Evolutionary conservation across 352 stramenopile genomes (phyloP).

Genomic region (Phytophthora aleatoria): DNA sequence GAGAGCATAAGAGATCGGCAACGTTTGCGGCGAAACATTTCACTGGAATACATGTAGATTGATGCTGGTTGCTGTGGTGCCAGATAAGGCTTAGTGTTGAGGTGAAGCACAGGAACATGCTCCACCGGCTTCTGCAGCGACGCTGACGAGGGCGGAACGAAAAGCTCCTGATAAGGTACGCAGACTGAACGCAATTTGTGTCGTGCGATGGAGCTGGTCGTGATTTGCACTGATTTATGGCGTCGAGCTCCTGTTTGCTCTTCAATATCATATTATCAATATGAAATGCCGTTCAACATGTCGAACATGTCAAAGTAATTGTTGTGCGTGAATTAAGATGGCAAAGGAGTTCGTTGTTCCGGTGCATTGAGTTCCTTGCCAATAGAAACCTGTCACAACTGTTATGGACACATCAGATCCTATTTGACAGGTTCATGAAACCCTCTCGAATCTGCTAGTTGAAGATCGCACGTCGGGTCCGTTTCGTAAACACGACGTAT

Average conservation of each 20-base stretch:
- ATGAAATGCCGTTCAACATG: no score
- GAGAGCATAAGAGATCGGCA: constrained; percentile 13
- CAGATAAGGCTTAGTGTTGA: neutral
- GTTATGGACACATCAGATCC: neutral
- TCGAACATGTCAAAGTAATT: no score
- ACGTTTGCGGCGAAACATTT: neutral
- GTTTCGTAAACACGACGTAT: constrained; percentile 24
- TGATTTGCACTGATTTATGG: neutral
- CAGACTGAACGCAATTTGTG: neutral
- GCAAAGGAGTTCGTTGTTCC: no score
- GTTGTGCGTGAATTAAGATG: no score
- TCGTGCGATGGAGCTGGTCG: neutral
- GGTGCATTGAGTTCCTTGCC: no score
- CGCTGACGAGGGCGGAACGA: constrained; percentile 7
- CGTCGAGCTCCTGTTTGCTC: neutral
- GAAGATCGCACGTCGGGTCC: constrained; percentile 27
- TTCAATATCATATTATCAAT: no score
- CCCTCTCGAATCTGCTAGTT: constrained; percentile 20
- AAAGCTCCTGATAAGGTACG: neutral
- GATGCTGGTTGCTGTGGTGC: neutral
- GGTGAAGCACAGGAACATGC: neutral
- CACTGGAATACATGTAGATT: no score
- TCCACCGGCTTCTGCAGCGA: neutral
- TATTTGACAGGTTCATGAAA: neutral
- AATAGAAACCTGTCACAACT: no score